Base-by-base conservation (phyloP, 352 stramenopile genomes). In the Pythium aquatile region DNA sequence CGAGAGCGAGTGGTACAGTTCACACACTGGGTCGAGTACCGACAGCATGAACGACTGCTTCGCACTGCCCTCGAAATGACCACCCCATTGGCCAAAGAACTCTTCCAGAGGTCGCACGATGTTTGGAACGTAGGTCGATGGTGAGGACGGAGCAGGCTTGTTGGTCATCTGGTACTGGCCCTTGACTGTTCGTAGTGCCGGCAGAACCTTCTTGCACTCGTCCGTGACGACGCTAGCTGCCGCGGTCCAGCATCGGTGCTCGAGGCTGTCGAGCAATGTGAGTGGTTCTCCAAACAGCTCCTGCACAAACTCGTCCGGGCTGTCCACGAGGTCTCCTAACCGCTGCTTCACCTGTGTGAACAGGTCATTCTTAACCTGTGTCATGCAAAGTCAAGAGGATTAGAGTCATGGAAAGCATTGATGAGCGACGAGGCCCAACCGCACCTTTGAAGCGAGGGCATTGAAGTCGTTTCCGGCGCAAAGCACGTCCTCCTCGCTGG, bases 131-230 rank as follows among this genome's bases (percentile, higher is more conserved):
- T 94, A 96, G 13, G 81, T 82, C 37, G 87, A 96, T 2, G 77
- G 61, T 6, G 73, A 70, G 2, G 81, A 90, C 35, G 87, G 87
- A 24, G 79, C 63, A 7, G 85, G 81, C 58, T 94, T 96, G 77
- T 93, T 96, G 5, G 87, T 96, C 82, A 96, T 94, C 61, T 96
- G 87, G 56, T 96, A 96, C 63, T 96, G 87, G 10, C 87, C 87
- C 57, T 96, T 96, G 54, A 96, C 85, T 6, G 85, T 94, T 83
- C 87, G 71, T 28, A 96, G 74, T 5, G 87, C 87, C 59, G 87
- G 87, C 35, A 96, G 61, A 46, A 96, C 79, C 61, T 93, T 96
- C 70, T 93, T 96, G 68, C 87, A 96, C 20, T 93, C 87, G 28
- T 88, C 79, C 33, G 83, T 70, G 33, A 96, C 79, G 29, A 79